Percentiles rank a stretch among this genome's conserved stretches.
Evolutionary conservation across 1,284 basidiomycete genomes (phyloP).

Genomic region (Vanrija humicola): DNA sequence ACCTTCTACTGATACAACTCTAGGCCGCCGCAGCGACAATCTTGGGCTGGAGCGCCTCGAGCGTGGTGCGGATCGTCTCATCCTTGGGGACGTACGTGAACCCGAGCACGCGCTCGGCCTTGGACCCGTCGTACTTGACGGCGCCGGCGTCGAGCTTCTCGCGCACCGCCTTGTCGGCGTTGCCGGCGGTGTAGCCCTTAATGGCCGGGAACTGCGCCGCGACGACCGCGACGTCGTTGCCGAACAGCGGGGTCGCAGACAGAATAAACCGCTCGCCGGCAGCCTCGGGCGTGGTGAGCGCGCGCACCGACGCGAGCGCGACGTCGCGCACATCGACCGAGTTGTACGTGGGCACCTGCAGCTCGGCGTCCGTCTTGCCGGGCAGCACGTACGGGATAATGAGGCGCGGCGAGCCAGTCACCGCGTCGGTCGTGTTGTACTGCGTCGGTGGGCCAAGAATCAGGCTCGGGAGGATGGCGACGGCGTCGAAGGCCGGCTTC

Average conservation of each 20-base stretch:
- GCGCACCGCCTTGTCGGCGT: background rate
- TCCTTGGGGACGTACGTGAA: constrained; percentile 1
- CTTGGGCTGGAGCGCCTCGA: background rate
- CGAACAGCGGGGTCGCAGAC: constrained; percentile 40
- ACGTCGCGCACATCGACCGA: constrained; percentile 29
- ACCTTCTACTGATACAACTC: no score
- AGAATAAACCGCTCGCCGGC: constrained; percentile 60
- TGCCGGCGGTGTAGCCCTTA: background rate
- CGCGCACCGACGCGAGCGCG: constrained; percentile 57
- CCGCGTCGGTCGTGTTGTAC: background rate
- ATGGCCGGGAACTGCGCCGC: background rate
- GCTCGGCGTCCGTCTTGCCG: no score
- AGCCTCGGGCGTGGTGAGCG: constrained; percentile 56
- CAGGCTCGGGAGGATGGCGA: constrained; percentile 5
- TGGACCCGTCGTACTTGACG: background rate
- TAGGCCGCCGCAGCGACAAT: no score
- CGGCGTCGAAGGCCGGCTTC: constrained; percentile 3
- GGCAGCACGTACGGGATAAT: no score
- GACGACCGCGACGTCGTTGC: constrained; percentile 28
- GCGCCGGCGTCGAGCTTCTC: background rate
- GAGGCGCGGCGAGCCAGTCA: constrained; percentile 3
- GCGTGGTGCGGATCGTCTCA: constrained; percentile 3
- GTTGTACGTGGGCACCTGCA: background rate
- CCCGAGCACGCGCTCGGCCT: background rate
- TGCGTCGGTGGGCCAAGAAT: background rate